Evolutionary conservation across 441 rosid genomes (phyloP).

Genomic region (Adansonia grandidieri): DNA sequence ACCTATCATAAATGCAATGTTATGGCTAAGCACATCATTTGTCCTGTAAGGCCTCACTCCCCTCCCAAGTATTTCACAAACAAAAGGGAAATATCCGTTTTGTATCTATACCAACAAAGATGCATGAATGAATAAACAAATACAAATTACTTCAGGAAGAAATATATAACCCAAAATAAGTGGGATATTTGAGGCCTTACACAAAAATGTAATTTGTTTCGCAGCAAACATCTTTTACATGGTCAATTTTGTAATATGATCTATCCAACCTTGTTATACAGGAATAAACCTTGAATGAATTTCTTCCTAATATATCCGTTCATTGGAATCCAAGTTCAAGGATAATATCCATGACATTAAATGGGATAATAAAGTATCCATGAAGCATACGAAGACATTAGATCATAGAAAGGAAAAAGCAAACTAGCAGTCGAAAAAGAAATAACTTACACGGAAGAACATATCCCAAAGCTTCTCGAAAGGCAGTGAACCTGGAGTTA

Average conservation of each 20-base stretch:
- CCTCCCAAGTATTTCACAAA: not conserved
- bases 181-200: not conserved
- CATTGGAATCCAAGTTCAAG: slow-evolving; percentile 7
- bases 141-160: not conserved
- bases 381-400: not conserved
- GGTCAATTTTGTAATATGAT: not conserved
- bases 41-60: not conserved
- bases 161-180: not conserved
- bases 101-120: too few relatives aligned
- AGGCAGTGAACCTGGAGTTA: slow-evolving; percentile 82
- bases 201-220: not conserved
- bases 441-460: slow-evolving; percentile 62
- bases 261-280: slow-evolving; percentile 3
- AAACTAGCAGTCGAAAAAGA: slow-evolving; percentile 6
- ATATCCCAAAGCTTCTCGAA: slow-evolving; percentile 97
- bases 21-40: not conserved
- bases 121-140: not conserved
- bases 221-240: not conserved
- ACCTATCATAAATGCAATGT: not conserved
- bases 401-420: slow-evolving; percentile 7
- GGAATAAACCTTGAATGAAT: not conserved
- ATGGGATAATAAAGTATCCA: slow-evolving; percentile 5
- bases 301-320: slow-evolving; percentile 12
- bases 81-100: too few relatives aligned
- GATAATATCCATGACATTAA: slow-evolving; percentile 17